phyloP scores from a whole-genome alignment of 108 stramenopile genomes.

The Skeletonema tropicum region DNA sequence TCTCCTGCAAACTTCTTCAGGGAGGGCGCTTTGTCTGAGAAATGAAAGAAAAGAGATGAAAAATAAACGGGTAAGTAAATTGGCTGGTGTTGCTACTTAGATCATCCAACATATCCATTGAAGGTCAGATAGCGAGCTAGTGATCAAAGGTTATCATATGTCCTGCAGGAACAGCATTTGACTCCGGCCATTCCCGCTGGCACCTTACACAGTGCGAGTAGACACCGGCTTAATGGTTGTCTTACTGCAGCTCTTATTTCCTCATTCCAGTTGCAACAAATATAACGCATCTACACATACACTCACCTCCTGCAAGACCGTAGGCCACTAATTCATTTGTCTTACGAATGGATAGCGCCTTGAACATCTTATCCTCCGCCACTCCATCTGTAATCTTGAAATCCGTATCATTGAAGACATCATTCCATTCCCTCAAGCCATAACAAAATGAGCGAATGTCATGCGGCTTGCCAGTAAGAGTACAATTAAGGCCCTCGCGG shows the following conservation, averaged over 20 bases:
- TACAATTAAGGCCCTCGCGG: constrained; percentile 84
- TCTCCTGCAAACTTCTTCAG: constrained; percentile 57
- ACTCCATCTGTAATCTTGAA: constrained; percentile 79
- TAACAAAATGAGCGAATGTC: constrained; percentile 59
- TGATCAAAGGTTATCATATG: constrained; percentile 52
- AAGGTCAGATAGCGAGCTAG: constrained; percentile 25
- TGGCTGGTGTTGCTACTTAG: too few relatives aligned
- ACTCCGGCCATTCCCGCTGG: constrained; percentile 59
- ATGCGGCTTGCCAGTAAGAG: constrained; percentile 61
- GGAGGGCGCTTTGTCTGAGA: constrained; percentile 60
- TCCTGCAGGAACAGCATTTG: constrained; percentile 57
- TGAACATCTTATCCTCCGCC: constrained; percentile 61
- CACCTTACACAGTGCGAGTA: constrained; percentile 38
- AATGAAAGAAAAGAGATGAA: background rate
- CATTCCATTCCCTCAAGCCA: constrained; percentile 52
- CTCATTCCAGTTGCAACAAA: constrained; percentile 42
- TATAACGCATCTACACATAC: background rate
- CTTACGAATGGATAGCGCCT: constrained; percentile 57
- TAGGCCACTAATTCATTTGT: constrained; percentile 80
- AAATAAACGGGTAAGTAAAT: too few relatives aligned
- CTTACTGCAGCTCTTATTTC: constrained; percentile 41
- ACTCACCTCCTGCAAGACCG: constrained; percentile 60
- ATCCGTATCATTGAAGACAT: constrained; percentile 69
- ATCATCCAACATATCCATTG: background rate
- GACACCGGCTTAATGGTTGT: constrained; percentile 55